Percentiles rank a stretch among this genome's conserved stretches.
Evolutionary conservation across 129 eudicot genomes (phyloP).

Genomic region (Tagetes patula): DNA sequence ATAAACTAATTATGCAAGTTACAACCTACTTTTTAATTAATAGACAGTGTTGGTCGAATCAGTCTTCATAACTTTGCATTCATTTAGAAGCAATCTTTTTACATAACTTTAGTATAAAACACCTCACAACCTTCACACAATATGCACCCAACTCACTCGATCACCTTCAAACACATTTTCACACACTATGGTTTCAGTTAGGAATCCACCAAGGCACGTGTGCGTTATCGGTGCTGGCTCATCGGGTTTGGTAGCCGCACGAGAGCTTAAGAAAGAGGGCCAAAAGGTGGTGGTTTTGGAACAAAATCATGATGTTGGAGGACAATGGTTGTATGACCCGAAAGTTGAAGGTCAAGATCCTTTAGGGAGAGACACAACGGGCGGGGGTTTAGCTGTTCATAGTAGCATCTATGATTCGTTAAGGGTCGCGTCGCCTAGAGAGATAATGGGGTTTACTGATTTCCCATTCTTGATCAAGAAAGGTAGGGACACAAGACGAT

Average conservation of each 20-base stretch:
- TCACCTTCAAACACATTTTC: constrained; percentile 8
- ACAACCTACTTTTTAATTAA: constrained; percentile 27
- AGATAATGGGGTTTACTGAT: constrained; percentile 84
- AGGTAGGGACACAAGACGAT: constrained; percentile 80
- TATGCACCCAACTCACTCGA: constrained; percentile 28
- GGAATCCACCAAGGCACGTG: constrained; percentile 40
- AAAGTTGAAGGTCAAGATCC: constrained; percentile 63
- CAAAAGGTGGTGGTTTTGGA: constrained; percentile 79
- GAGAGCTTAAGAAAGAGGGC: constrained; percentile 83
- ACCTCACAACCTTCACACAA: constrained; percentile 39
- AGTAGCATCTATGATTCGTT: constrained; percentile 75
- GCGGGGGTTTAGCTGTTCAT: constrained; percentile 45
- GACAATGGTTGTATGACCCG: constrained; percentile 92
- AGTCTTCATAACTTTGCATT: constrained; percentile 22
- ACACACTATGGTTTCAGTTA: constrained; percentile 48
- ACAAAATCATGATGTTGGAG: constrained; percentile 86
- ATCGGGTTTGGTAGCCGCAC: constrained; percentile 78
- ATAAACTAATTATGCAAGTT: constrained; percentile 10
- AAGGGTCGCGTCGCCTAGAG: constrained; percentile 79
- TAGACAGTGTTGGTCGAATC: not conserved
- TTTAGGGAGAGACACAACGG: constrained; percentile 42
- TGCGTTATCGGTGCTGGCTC: constrained; percentile 96
- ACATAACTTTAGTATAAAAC: constrained; percentile 34
- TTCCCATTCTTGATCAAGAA: constrained; percentile 74
- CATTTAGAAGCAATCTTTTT: constrained; percentile 32